phyloP scores from a whole-genome alignment of 495 filamentous ascomycete species.

The Penicillium dipodomyicola region DNA sequence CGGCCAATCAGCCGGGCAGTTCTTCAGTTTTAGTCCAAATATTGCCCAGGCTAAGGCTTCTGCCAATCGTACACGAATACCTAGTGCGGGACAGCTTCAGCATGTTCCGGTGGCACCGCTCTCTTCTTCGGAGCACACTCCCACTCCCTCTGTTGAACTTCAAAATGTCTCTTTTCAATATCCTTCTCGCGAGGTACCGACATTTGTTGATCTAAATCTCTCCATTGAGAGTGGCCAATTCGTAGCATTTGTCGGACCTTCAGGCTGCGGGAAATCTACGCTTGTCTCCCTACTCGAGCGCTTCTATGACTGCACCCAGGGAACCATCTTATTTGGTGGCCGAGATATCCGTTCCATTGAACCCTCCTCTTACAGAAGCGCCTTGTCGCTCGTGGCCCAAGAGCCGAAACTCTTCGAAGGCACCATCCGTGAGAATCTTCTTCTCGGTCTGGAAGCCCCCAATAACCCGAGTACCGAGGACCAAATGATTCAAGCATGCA shows the following conservation, averaged over 20 bases:
- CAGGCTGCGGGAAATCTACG: conserved; percentile 72
- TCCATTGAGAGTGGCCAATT: conserved; percentile 62
- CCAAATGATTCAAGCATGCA: conserved; percentile 54
- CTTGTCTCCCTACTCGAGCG: conserved; percentile 61
- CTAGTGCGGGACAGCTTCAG: neutral
- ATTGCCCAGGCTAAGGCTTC: conserved; percentile 58
- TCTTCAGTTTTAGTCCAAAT: conserved; percentile 49
- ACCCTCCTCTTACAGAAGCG: conserved; percentile 36
- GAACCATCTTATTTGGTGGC: conserved; percentile 40
- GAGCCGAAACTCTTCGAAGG: conserved; percentile 52
- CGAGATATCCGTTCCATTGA: conserved; percentile 36
- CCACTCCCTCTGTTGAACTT: conserved; percentile 31
- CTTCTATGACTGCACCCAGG: conserved; percentile 55
- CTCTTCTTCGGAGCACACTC: neutral
- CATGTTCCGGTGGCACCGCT: too few species aligned
- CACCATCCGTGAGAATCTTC: conserved; percentile 50
- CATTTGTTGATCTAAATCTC: conserved; percentile 45
- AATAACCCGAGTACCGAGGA: conserved; percentile 32
- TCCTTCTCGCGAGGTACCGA: conserved; percentile 47
- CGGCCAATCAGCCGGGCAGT: conserved; percentile 52
- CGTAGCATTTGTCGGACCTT: conserved; percentile 67
- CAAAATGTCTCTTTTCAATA: conserved; percentile 59
- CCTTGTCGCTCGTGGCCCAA: conserved; percentile 50
- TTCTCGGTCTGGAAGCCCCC: conserved; percentile 41
- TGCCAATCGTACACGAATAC: conserved; percentile 42